phyloP scores from a whole-genome alignment of 1,139 yeast species.

The Kodamaea suecica region DNA sequence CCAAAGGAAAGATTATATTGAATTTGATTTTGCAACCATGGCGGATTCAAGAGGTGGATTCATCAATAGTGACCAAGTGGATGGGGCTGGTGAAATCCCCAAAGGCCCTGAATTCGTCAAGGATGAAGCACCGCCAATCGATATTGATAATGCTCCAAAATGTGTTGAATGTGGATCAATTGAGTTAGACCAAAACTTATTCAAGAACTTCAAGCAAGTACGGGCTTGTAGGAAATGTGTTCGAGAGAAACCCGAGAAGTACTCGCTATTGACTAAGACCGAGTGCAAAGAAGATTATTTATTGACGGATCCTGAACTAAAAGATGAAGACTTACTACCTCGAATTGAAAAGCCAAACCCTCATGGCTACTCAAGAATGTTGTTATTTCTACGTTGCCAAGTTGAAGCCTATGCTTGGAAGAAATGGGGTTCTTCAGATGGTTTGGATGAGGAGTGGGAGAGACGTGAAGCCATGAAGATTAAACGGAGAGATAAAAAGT shows the following conservation, averaged over 20 bases:
- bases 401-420: slow-evolving; percentile 89
- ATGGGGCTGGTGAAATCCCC: slow-evolving; percentile 15
- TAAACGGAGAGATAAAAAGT: slow-evolving; percentile 73
- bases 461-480: slow-evolving; percentile 70
- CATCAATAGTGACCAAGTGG: slow-evolving; percentile 42
- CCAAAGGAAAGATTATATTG: slow-evolving; percentile 72
- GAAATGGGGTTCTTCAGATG: slow-evolving; percentile 93
- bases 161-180: slow-evolving; percentile 79
- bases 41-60: slow-evolving; percentile 88
- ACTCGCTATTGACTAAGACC: slow-evolving; percentile 86
- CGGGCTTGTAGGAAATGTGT: slow-evolving; percentile 81
- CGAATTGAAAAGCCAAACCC: slow-evolving; percentile 92
- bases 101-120: slow-evolving; percentile 25
- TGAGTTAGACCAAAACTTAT: slow-evolving; percentile 75
- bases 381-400: slow-evolving; percentile 80
- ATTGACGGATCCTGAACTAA: slow-evolving; percentile 86
- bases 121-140: slow-evolving; percentile 68
- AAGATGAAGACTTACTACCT: slow-evolving; percentile 64
- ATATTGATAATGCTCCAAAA: slow-evolving; percentile 66
- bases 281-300: slow-evolving; percentile 93
- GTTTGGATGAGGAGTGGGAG: slow-evolving; percentile 89
- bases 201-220: slow-evolving; percentile 58
- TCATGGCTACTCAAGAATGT: slow-evolving; percentile 92
- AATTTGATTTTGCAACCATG: slow-evolving; percentile 88
- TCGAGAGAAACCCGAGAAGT: slow-evolving; percentile 75